Conservation (phyloP, 176 grass and related monocot genomes). For the Juncus inflexus region DNA sequence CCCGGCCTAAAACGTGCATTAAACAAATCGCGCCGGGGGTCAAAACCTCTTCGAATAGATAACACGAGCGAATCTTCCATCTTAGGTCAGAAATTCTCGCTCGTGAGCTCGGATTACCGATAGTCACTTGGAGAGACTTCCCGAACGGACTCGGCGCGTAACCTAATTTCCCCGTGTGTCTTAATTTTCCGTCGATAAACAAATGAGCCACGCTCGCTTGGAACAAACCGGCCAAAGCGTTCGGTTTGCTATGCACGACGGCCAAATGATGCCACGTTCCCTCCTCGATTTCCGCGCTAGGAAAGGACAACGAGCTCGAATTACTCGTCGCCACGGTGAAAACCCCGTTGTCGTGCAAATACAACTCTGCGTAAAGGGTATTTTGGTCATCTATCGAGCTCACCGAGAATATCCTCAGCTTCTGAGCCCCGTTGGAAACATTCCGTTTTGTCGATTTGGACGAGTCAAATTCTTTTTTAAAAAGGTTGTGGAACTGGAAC, state of each 20-base stretch:
- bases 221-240: conserved; percentile 96
- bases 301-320: conserved; percentile 80
- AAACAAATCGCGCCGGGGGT: conserved; percentile 88
- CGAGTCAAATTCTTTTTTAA: conserved; percentile 75
- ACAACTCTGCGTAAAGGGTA: conserved; percentile 79
- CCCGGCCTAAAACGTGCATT: conserved; percentile 98
- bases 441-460: conserved; percentile 59
- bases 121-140: conserved; percentile 97
- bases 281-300: conserved; percentile 85
- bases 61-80: conserved; percentile 88
- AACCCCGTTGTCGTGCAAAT: conserved; percentile 86
- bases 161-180: conserved; percentile 95
- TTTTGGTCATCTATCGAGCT: conserved; percentile 73
- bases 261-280: conserved; percentile 97
- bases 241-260: conserved; percentile 97
- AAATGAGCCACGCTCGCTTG: conserved; percentile 92
- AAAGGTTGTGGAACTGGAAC: conserved; percentile 90
- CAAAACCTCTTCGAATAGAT: conserved; percentile 94
- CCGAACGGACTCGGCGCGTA: conserved; percentile 81
- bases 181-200: conserved; percentile 93
- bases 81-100: conserved; percentile 69
- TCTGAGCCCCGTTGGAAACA: conserved; percentile 35
- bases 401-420: conserved; percentile 91
- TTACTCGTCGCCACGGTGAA: conserved; percentile 91
- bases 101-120: conserved; percentile 62